Evolutionary conservation across 2,329 filamentous ascomycete species (phyloP), one percentile per base, ranked within the genome.

Genomic region (Peltaster fructicola): DNA sequence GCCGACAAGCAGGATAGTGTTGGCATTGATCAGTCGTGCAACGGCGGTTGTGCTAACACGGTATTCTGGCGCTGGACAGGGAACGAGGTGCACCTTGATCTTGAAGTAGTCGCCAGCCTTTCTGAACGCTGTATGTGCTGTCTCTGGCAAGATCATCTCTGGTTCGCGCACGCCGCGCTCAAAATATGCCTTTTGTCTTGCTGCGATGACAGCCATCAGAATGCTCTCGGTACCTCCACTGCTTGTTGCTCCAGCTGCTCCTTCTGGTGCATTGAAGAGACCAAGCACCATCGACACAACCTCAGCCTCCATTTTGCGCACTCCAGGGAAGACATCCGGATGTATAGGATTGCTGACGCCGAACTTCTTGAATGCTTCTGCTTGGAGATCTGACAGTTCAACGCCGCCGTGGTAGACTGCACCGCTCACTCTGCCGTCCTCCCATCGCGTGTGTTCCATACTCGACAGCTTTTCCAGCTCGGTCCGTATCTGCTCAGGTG

Each of bases 281-380:
- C 32, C 36, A 26, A 49, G 26, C 1, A 90, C 82, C 85, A 98
- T 98, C 37, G 84, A 77, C 25, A 98, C 88, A 33, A 98, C 62
- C 57, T 98, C 88, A 21, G 88, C 85, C 59, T 98, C 88, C 88
- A 98, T 98, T 67, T 98, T 98, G 43, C 88, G 65, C 25, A 98
- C 84, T 14, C 85, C 88, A 9, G 88, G 88, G 56, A 98, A 98
- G 20, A 98, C 85, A 54, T 98, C 88, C 5, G 88, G 88, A 51
- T 98, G 88, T 39, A 98, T 88, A 3, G 88, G 88, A 51, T 98
- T 98, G 18, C 82, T 68, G 15, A 98, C 88, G 24, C 82, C 85
- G 50, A 98, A 98, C 52, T 78, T 77, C 36, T 78, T 77, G 61
- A 85, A 95, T 1, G 88, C 85, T 48, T 93, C 80, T 5, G 79